Evolutionary conservation across 1,284 basidiomycete species (phyloP).

Genomic region (Fistulinella staudtii): DNA sequence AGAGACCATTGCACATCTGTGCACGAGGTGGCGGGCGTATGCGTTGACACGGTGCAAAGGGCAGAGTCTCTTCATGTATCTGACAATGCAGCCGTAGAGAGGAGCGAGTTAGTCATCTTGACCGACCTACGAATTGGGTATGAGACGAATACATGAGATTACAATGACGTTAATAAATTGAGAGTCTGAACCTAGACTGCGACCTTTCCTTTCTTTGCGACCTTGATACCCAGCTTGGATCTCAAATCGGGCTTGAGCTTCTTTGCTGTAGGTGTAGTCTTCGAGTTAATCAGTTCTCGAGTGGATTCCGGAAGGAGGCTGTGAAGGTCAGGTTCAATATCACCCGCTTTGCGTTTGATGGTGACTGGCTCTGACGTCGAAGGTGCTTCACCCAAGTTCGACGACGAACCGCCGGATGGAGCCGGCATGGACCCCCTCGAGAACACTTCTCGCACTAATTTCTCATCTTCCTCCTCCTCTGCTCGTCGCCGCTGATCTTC

Average conservation of each 20-base stretch:
- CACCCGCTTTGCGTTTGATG: constrained; percentile 77
- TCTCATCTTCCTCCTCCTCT: constrained; percentile 91
- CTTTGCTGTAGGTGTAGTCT: constrained; percentile 48
- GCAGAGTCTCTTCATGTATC: constrained; percentile 19
- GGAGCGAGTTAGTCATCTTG: constrained; percentile 19
- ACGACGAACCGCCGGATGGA: constrained; percentile 21
- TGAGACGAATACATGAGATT: constrained; percentile 9
- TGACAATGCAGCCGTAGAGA: constrained; percentile 31
- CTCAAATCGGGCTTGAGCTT: constrained; percentile 63
- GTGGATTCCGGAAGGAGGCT: constrained; percentile 73
- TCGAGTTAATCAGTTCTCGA: constrained; percentile 57
- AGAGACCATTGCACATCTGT: constrained; percentile 58
- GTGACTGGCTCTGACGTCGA: constrained; percentile 48
- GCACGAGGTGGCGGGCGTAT: constrained; percentile 57
- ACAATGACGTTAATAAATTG: constrained; percentile 6
- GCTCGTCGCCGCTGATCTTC: constrained; percentile 62
- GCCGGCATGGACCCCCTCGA: constrained; percentile 58
- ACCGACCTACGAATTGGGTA: constrained; percentile 28
- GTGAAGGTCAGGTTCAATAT: constrained; percentile 63
- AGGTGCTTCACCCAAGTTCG: constrained; percentile 27
- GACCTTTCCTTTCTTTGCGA: constrained; percentile 55
- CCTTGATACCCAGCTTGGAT: constrained; percentile 68
- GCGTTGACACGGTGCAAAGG: constrained; percentile 2
- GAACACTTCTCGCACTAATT: constrained; percentile 83
- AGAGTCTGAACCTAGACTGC: constrained; percentile 19